Evolutionary conservation across 1,284 basidiomycete genomes (phyloP), one percentile per base, ranked within the genome.

Genomic region (Waitea zeae): DNA sequence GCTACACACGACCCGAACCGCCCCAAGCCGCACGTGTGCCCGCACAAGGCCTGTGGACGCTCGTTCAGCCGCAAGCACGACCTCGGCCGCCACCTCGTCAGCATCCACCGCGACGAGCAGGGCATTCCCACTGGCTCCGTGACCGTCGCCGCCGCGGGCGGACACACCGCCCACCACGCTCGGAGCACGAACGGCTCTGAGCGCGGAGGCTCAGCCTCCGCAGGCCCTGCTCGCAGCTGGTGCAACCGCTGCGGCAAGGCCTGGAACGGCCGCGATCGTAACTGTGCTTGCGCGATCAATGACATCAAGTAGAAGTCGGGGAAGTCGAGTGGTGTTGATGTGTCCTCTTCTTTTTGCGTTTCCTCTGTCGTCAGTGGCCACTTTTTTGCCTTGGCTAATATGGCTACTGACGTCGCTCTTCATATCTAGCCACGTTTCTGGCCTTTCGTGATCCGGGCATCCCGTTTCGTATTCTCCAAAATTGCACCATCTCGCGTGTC

Each of bases 61-160:
- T 80, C 82, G 3, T 90, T 90, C 54, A 84, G 79, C 44, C 74
- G 87, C 46, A 89, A 90, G 58, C 86, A 90, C 46, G 86, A 90
- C 49, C 57, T 90, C 3, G 80, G 80, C 24, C 75, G 86, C 33
- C 86, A 90, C 50, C 62, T 87, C 31, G 71, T 84, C 30, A 82
- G 80, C 41, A 86, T 90, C 41, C 86, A 90, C 48, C 76, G 77
- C 28, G 73, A 78, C n/a, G n/a, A n/a, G n/a, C n/a, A n/a, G 37
- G 75, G 76, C 32, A 57, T 64, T 5, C 56, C 60, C 4, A 44
- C 46, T 4, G 48, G 54, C 6, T 53, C 53, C 15, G 36, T 40
- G 27, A 26, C 7, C 24, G 24, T 7, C 24, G 7, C 24, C 9
- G n/a, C 24, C 9, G 24, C 9, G 24, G n/a, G 24, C 24, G 24